Evolutionary conservation across 257 asterid genomes (phyloP).

Genomic region (Rhazya stricta): DNA sequence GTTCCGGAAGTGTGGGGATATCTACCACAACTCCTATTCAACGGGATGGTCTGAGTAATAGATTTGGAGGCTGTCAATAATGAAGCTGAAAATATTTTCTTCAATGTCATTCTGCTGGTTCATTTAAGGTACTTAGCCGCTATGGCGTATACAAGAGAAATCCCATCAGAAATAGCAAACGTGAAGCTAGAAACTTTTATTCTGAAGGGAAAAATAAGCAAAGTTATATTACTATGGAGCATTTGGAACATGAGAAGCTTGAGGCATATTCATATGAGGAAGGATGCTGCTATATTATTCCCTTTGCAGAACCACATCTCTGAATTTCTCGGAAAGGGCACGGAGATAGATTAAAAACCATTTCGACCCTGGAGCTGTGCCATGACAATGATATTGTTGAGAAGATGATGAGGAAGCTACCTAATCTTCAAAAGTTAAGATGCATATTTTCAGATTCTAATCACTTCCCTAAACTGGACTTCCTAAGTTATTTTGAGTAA

Average conservation of each 20-base stretch:
- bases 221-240: background rate
- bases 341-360: background rate
- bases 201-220: background rate
- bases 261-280: background rate
- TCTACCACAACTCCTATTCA: too few relatives aligned
- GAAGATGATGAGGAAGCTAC: background rate
- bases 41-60: too few relatives aligned
- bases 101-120: background rate
- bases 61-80: background rate
- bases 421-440: background rate
- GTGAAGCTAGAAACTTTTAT: constrained; percentile 13
- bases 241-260: background rate
- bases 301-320: too few relatives aligned
- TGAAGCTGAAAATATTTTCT: background rate
- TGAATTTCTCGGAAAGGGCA: too few relatives aligned
- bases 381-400: background rate
- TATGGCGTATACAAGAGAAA: background rate
- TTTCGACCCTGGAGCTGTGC: background rate
- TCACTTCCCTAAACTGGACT: background rate
- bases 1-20: too few relatives aligned
- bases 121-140: background rate
- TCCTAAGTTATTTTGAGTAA: background rate
- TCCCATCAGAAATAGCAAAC: background rate
- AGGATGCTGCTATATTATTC: too few relatives aligned
- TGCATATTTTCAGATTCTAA: background rate